Evolutionary conservation across 2,329 filamentous ascomycete genomes (phyloP).

Genomic region (Aplosporella prunicola): DNA sequence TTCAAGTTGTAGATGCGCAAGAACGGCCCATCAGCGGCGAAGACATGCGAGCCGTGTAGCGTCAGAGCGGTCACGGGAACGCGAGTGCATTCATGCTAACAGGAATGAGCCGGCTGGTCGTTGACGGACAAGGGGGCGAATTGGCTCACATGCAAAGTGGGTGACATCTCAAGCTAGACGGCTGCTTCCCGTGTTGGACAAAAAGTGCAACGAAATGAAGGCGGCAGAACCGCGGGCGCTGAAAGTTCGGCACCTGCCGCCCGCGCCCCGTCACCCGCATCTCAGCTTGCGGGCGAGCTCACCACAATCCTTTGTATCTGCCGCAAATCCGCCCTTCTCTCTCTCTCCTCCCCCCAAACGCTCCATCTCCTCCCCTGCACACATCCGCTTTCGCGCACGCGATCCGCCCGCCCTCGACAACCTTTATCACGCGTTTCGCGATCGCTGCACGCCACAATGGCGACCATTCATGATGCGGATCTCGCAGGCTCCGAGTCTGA

Average conservation of each 20-base stretch:
- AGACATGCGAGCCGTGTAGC: slow-evolving; percentile 26
- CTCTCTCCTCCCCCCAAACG: not conserved
- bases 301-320: slow-evolving; percentile 2
- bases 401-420: not conserved
- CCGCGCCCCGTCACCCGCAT: slow-evolving; percentile 1
- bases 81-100: slow-evolving; percentile 29
- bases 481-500: slow-evolving; percentile 49
- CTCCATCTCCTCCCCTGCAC: not conserved
- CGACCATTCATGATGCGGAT: slow-evolving; percentile 7
- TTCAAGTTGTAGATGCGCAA: slow-evolving; percentile 29
- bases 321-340: not conserved
- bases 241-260: not conserved
- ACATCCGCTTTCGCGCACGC: not conserved
- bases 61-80: slow-evolving; percentile 39
- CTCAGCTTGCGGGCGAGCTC: slow-evolving; percentile 3
- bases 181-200: too few species aligned
- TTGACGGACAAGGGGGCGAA: too few species aligned
- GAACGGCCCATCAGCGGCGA: slow-evolving; percentile 36
- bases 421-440: not conserved
- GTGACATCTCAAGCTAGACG: too few species aligned
- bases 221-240: not conserved
- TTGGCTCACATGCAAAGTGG: slow-evolving; percentile 24
- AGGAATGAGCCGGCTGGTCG: not conserved
- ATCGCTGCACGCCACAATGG: slow-evolving; percentile 1
- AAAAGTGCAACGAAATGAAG: not conserved